Evolutionary conservation across 2,329 filamentous ascomycete genomes (phyloP).

Genomic region (Cercospora sp.): DNA sequence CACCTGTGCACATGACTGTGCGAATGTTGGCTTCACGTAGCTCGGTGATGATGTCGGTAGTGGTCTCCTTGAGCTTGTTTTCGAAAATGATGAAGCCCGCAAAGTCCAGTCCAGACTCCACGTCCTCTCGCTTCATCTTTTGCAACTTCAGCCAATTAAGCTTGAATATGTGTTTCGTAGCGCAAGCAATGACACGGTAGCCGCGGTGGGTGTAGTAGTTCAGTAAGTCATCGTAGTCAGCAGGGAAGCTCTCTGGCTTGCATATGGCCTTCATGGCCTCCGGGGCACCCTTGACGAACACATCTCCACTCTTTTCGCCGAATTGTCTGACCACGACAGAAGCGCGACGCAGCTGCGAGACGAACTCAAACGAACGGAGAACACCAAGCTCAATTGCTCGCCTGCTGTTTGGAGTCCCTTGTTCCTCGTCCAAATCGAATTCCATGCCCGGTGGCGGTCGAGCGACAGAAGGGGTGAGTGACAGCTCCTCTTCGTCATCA

Average conservation of each 20-base stretch:
- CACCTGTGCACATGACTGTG: constrained; percentile 94
- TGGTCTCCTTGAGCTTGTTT: constrained; percentile 93
- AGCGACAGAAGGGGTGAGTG: constrained; percentile 84
- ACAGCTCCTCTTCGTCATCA: constrained; percentile 72
- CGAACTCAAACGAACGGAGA: constrained; percentile 88
- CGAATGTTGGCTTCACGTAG: constrained; percentile 80
- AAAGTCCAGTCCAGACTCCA: constrained; percentile 81
- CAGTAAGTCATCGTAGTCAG: constrained; percentile 85
- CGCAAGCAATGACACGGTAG: constrained; percentile 94
- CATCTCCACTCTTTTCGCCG: constrained; percentile 76
- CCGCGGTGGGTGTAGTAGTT: constrained; percentile 92
- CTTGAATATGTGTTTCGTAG: constrained; percentile 82
- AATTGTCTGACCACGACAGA: constrained; percentile 92
- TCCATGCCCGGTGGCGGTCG: constrained; percentile 68
- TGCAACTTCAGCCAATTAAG: constrained; percentile 93
- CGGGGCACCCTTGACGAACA: constrained; percentile 95
- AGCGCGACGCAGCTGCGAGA: constrained; percentile 85
- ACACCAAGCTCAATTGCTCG: constrained; percentile 81
- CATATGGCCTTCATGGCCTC: constrained; percentile 97
- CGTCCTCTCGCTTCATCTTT: constrained; percentile 85
- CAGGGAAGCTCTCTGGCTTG: constrained; percentile 75
- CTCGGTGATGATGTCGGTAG: constrained; percentile 77
- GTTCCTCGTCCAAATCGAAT: constrained; percentile 57
- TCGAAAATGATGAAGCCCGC: constrained; percentile 98
- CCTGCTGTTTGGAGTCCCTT: constrained; percentile 46